phyloP scores from a whole-genome alignment of 495 filamentous ascomycete genomes.

The Penicillium ochrochloron region DNA sequence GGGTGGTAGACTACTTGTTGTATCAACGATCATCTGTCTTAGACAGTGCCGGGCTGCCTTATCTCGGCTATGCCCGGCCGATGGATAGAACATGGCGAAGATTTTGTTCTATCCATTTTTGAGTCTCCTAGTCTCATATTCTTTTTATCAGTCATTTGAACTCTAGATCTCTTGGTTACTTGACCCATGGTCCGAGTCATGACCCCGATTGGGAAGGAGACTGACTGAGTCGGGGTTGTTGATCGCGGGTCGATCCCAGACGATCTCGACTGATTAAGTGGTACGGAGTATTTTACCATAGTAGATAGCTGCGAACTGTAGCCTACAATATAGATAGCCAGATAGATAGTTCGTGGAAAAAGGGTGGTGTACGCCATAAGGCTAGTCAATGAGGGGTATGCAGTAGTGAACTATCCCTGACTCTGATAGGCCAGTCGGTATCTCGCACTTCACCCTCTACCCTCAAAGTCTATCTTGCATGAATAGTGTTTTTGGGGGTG shows the following conservation, averaged over 20 bases:
- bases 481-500: slow-evolving; percentile 14
- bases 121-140: background rate
- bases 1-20: background rate
- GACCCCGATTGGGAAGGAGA: slow-evolving; percentile 1
- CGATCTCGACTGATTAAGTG: background rate
- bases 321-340: background rate
- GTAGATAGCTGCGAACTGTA: background rate
- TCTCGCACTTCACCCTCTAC: background rate
- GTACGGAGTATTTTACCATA: background rate
- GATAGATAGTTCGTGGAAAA: background rate
- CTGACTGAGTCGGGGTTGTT: background rate
- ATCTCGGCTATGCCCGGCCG: background rate
- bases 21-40: background rate
- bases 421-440: background rate
- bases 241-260: background rate
- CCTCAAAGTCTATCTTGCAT: slow-evolving; percentile 25
- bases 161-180: background rate
- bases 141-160: background rate
- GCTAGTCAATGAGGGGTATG: slow-evolving; percentile 1
- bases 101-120: background rate
- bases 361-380: background rate
- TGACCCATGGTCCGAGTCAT: background rate
- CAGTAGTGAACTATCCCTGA: background rate
- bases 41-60: background rate
- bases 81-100: background rate